phyloP scores from a whole-genome alignment of 176 grass and related monocot species.

The Raddia guianensis region DNA sequence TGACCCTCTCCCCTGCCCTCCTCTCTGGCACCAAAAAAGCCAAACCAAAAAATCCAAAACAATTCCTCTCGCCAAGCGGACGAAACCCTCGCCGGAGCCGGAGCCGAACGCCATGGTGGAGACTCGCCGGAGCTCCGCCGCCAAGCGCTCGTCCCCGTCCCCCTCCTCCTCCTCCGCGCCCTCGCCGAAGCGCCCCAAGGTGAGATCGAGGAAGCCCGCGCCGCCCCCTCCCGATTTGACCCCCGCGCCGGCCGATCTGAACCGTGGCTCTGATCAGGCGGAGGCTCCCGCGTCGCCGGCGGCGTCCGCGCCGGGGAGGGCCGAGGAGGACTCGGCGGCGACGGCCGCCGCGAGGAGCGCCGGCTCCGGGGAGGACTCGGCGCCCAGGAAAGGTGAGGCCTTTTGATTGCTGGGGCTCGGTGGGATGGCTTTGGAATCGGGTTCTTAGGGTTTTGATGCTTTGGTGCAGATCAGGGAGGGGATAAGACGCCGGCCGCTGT shows the following conservation, averaged over 20 bases:
- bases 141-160: slow-evolving; percentile 52
- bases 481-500: slow-evolving; percentile 24
- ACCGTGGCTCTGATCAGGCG: slow-evolving; percentile 20
- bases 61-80: slow-evolving; percentile 11
- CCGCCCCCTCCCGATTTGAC: slow-evolving; percentile 23
- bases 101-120: slow-evolving; percentile 69
- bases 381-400: slow-evolving; percentile 37
- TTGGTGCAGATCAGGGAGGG: slow-evolving; percentile 65
- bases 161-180: slow-evolving; percentile 57
- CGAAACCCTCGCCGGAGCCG: slow-evolving; percentile 42
- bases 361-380: slow-evolving; percentile 32
- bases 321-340: slow-evolving; percentile 40
- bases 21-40: slow-evolving; percentile 34
- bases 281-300: slow-evolving; percentile 42
- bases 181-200: slow-evolving; percentile 79
- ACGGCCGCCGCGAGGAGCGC: slow-evolving; percentile 37
- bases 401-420: slow-evolving; percentile 26
- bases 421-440: slow-evolving; percentile 27
- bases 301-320: slow-evolving; percentile 44
- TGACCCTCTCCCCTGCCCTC: neutral
- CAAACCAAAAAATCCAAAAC: slow-evolving; percentile 36
- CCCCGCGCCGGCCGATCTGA: slow-evolving; percentile 45
- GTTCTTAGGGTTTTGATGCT: slow-evolving; percentile 46
- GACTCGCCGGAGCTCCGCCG: slow-evolving; percentile 89
- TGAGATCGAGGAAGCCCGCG: slow-evolving; percentile 49